These are phyloP conservation scores for Brassica incana DNA, from an alignment of 345 rosid species.

Conservation along the genomic window DNA sequence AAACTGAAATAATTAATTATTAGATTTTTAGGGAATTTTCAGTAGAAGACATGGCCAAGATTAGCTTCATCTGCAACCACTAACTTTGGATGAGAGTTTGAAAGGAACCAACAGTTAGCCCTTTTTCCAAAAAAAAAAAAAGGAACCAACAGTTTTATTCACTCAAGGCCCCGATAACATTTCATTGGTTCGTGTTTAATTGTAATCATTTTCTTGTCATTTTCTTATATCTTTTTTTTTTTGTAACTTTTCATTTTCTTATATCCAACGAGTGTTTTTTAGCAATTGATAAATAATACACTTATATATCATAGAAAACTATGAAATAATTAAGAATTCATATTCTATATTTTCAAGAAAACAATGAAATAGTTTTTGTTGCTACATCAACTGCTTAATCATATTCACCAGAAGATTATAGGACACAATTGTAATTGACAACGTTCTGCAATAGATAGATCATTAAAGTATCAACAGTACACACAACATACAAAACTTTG, in stretches of 20 bases:
- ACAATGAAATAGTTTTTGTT: background rate
- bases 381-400: background rate
- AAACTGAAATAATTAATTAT: background rate
- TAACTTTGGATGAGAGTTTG: slow-evolving; percentile 20
- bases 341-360: background rate
- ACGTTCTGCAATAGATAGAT: background rate
- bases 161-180: background rate
- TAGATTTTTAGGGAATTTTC: background rate
- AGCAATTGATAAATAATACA: background rate
- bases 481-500: background rate
- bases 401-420: background rate
- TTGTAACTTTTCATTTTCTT: slow-evolving; percentile 1
- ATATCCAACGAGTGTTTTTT: slow-evolving; percentile 1
- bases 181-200: slow-evolving; percentile 2
- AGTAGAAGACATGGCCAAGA: background rate
- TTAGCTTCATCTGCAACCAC: slow-evolving; percentile 28
- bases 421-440: background rate
- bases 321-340: background rate
- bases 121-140: background rate
- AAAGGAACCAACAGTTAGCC: slow-evolving; percentile 25
- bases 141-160: slow-evolving; percentile 26
- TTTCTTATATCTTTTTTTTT: background rate
- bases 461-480: background rate
- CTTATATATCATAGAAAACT: background rate
- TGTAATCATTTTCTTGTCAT: slow-evolving; percentile 1